phyloP scores from a whole-genome alignment of 2,329 filamentous ascomycete genomes.

The Aureobasidium mangrovei region DNA sequence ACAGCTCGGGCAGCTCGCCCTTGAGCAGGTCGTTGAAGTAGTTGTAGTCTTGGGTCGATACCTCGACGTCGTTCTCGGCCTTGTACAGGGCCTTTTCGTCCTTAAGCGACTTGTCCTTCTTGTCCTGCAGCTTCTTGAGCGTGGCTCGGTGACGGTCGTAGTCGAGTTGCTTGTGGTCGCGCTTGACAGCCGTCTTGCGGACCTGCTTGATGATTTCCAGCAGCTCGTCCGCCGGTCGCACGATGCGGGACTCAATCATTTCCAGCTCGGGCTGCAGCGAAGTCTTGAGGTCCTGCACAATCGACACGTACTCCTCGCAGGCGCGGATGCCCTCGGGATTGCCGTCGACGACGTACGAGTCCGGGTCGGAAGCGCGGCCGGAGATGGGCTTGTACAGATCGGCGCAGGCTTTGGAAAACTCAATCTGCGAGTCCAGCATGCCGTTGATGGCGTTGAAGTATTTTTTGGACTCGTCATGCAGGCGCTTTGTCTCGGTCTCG shows the following conservation, averaged over 20 bases:
- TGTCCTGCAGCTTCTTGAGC: conserved; percentile 92
- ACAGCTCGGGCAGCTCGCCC: conserved; percentile 87
- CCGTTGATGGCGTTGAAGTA: conserved; percentile 97
- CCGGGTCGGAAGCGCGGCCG: conserved; percentile 86
- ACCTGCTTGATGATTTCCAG: conserved; percentile 93
- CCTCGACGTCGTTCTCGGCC: conserved; percentile 82
- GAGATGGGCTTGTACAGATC: conserved; percentile 99
- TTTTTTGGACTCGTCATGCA: conserved; percentile 94
- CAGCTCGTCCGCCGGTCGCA: conserved; percentile 86
- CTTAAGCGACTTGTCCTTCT: conserved; percentile 92
- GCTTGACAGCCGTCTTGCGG: conserved; percentile 77
- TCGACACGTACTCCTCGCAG: conserved; percentile 90
- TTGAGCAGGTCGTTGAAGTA: conserved; percentile 98
- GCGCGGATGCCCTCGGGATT: conserved; percentile 89
- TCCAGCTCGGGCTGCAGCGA: conserved; percentile 86
- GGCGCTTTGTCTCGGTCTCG: conserved; percentile 89
- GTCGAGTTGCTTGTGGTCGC: conserved; percentile 95
- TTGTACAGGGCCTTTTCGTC: conserved; percentile 97
- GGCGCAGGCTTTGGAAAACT: conserved; percentile 90
- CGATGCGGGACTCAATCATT: conserved; percentile 89
- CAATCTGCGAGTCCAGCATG: conserved; percentile 96
- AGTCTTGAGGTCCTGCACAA: conserved; percentile 83
- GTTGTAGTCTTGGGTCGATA: conserved; percentile 90
- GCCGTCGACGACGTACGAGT: conserved; percentile 69
- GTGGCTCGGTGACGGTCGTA: conserved; percentile 78